Evolutionary conservation across 2,329 filamentous ascomycete species (phyloP), one percentile per base, ranked within the genome.

Genomic region (Didymella arachidicola): DNA sequence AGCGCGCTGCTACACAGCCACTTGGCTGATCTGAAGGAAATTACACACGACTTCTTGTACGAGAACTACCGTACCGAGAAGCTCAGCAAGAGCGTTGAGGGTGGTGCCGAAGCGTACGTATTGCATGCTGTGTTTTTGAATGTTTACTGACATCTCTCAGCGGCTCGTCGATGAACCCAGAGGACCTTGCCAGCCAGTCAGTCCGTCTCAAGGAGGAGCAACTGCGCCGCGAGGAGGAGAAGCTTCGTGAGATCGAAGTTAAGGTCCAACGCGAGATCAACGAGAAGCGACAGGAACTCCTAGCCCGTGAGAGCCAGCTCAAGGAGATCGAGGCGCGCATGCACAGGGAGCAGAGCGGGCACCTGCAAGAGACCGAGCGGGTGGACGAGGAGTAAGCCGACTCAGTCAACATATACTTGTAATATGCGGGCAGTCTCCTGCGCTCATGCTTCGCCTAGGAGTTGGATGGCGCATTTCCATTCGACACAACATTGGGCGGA

Each of bases 61-160:
- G 95, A 99, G 80, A 99, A 99, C 83, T 99, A 99, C 87, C 93
- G 95, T 92, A 99, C 95, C 76, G 95, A 99, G 91, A 98, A 98
- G 85, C 91, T 99, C 73, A 96, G 92, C 84, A 99, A 98, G 92
- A 97, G 93, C 78, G 95, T 99, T 71, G 93, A 97, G 77, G 92
- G 92, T 79, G 91, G 91, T 81, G 86, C 88, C 80, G 87, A 88
- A 86, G 87, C 88, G 93, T 97, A 91, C 71, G 93, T 92, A 60
- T 8, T 22, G 44, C 16, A 7, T 8, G 6, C 16, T 18, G 34
- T 12, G 6, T 8, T 34, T 16, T 11, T 14, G 12, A 16, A 38
- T 60, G 48, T 71, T 32, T 60, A 53, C 72, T 74, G 69, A 76
- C 59, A 43, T 30, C 60, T 63, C 69, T 36, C 70, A 82, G 82